phyloP scores from a whole-genome alignment of 192 early-diverging fungal species.

The Thoreauomyces humboldtii region DNA sequence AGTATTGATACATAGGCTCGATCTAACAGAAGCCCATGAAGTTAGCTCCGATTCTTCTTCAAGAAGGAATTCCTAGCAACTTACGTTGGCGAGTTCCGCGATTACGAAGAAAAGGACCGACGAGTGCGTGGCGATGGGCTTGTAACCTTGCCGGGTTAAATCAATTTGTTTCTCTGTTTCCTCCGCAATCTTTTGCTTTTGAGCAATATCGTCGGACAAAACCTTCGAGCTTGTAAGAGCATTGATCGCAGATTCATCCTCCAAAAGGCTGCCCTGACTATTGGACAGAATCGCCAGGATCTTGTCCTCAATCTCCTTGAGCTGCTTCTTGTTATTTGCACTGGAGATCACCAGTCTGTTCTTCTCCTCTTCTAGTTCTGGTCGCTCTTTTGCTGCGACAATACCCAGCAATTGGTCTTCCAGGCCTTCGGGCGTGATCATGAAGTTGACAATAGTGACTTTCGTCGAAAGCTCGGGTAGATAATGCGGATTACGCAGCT shows the following conservation, averaged over 20 bases:
- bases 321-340: slow-evolving; percentile 60
- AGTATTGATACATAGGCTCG: slow-evolving; percentile 67
- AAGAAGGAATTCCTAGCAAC: too few relatives aligned
- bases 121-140: slow-evolving; percentile 59
- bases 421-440: slow-evolving; percentile 63
- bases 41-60: too few relatives aligned
- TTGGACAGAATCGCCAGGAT: slow-evolving; percentile 55
- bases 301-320: slow-evolving; percentile 64
- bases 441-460: slow-evolving; percentile 63
- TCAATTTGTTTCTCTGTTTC: slow-evolving; percentile 63
- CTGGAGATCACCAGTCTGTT: slow-evolving; percentile 55
- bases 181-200: slow-evolving; percentile 60
- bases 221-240: slow-evolving; percentile 58
- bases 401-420: slow-evolving; percentile 63
- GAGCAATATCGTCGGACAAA: slow-evolving; percentile 57
- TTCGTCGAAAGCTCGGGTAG: slow-evolving; percentile 64
- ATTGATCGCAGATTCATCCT: slow-evolving; percentile 62
- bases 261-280: slow-evolving; percentile 56
- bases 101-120: slow-evolving; percentile 64
- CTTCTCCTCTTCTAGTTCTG: slow-evolving; percentile 67
- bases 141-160: slow-evolving; percentile 55
- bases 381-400: slow-evolving; percentile 60
- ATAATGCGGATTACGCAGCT: slow-evolving; percentile 61
- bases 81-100: slow-evolving; percentile 60
- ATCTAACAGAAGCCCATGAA: slow-evolving; percentile 45